Conservation (phyloP, 1,284 basidiomycete species). For the Marasmius oreades region DNA sequence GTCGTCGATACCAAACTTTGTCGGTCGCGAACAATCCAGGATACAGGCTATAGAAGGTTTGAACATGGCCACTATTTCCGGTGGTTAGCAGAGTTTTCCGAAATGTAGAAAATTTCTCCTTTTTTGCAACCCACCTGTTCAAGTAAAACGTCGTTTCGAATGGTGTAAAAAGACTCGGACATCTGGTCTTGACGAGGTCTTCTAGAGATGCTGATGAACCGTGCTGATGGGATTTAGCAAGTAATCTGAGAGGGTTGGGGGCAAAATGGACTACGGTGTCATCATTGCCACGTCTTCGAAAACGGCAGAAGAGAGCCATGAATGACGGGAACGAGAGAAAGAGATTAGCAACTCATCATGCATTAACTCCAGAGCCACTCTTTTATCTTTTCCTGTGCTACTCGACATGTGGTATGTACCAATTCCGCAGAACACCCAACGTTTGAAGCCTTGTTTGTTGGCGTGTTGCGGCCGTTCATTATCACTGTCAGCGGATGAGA, state of each 20-base stretch:
- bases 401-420: too few species aligned
- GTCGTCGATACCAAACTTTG: conserved; percentile 61
- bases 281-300: background rate
- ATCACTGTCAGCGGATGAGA: too few species aligned
- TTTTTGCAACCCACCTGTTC: conserved; percentile 44
- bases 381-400: too few species aligned
- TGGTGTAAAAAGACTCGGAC: conserved; percentile 50
- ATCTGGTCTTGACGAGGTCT: conserved; percentile 50
- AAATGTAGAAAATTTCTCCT: background rate
- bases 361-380: too few species aligned
- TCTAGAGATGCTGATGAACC: conserved; percentile 30
- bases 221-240: conserved; percentile 31
- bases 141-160: conserved; percentile 72
- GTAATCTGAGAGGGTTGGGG: conserved; percentile 34
- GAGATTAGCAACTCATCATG: too few species aligned
- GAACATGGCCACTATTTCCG: conserved; percentile 59
- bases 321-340: background rate
- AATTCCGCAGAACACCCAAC: too few species aligned
- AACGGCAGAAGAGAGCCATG: background rate
- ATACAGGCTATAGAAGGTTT: conserved; percentile 66
- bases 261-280: conserved; percentile 32
- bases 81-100: background rate
- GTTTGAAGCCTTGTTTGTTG: too few species aligned
- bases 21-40: conserved; percentile 76
- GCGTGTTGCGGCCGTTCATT: too few species aligned